Evolutionary conservation across 2,329 filamentous ascomycete genomes (phyloP).

Genomic region (Alternaria conjuncta): DNA sequence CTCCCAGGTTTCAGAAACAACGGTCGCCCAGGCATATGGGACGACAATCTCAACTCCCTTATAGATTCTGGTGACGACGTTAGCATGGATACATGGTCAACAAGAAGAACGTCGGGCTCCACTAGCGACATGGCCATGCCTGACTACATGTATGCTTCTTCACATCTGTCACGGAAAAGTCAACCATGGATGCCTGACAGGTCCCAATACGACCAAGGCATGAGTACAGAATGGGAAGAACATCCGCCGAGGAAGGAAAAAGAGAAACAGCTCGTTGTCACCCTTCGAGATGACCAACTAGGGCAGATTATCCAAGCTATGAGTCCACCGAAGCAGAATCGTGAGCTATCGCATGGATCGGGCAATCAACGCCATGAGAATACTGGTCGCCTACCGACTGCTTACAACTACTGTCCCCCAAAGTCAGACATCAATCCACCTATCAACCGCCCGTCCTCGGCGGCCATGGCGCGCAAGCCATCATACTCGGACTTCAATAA

Average conservation of each 20-base stretch:
- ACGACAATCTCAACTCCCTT: constrained; percentile 15
- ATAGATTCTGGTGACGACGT: constrained; percentile 22
- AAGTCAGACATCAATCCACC: constrained; percentile 23
- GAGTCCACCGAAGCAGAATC: constrained; percentile 65
- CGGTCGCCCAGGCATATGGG: constrained; percentile 17
- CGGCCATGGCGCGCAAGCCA: constrained; percentile 30
- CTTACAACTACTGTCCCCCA: constrained; percentile 17
- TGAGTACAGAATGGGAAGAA: constrained; percentile 2
- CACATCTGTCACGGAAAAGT: constrained; percentile 7
- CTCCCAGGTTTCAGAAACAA: constrained; percentile 3
- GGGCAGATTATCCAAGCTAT: constrained; percentile 34
- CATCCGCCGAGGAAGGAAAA: constrained; percentile 11
- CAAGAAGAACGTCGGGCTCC: constrained; percentile 18
- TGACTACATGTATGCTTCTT: constrained; percentile 20
- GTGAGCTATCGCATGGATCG: constrained; percentile 27
- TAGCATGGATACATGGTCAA: constrained; percentile 31
- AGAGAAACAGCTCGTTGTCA: constrained; percentile 28
- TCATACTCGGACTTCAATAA: constrained; percentile 30
- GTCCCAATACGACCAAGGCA: constrained; percentile 3
- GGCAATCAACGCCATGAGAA: constrained; percentile 1
- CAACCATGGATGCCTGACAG: constrained; percentile 17
- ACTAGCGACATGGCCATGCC: constrained; percentile 24
- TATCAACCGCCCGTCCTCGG: constrained; percentile 29
- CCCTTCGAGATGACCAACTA: constrained; percentile 38
- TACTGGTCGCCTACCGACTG: constrained; percentile 4